phyloP scores from a whole-genome alignment of 306 rosid species.

The Inga oerstediana region DNA sequence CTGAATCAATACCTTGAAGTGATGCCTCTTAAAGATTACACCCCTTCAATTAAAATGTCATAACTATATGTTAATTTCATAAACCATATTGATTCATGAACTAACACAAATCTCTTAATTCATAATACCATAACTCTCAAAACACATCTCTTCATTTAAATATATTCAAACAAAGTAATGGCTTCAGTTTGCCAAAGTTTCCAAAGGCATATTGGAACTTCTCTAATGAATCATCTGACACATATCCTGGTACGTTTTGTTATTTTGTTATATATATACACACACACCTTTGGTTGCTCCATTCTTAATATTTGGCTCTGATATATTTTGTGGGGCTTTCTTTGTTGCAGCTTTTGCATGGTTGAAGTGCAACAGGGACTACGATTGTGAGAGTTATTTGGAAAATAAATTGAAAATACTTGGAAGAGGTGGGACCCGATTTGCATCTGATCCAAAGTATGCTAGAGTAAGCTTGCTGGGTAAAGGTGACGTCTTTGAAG shows the following conservation, averaged over 20 bases:
- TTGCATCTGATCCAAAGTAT: constrained; percentile 55
- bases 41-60: too few species aligned
- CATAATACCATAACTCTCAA: too few species aligned
- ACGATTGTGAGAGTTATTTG: constrained; percentile 47
- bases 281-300: too few species aligned
- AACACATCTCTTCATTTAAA: too few species aligned
- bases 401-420: constrained; percentile 42
- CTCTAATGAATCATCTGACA: constrained; percentile 43
- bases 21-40: too few species aligned
- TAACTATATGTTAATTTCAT: too few species aligned
- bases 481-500: constrained; percentile 47
- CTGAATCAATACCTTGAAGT: too few species aligned
- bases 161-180: constrained; percentile 23
- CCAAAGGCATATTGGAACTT: constrained; percentile 56
- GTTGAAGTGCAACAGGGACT: constrained; percentile 62
- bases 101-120: too few species aligned
- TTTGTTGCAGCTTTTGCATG: constrained; percentile 62
- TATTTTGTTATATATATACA: not conserved
- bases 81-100: too few species aligned
- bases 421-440: constrained; percentile 58
- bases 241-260: constrained; percentile 55
- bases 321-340: not conserved
- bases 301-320: not conserved
- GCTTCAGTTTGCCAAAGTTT: constrained; percentile 44
- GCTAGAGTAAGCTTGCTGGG: constrained; percentile 61